A percentile compares a stretch with the other conserved stretches of the same genome.
Evolutionary conservation across 1,284 basidiomycete genomes (phyloP).

Genomic region (Filobasidium uniguttulatum): DNA sequence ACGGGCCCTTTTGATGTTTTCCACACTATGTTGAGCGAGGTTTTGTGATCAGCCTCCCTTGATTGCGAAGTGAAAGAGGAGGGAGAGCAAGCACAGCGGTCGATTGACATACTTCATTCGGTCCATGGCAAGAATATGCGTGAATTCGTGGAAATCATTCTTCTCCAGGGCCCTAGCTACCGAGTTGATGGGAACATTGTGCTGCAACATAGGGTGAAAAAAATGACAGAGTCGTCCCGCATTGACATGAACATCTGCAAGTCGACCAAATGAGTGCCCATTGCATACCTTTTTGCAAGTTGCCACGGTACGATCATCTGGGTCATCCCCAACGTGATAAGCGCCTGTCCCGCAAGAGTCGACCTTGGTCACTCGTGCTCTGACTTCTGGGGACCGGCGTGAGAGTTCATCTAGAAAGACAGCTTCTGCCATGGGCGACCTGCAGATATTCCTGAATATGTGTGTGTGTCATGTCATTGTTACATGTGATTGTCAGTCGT

Average conservation of each 20-base stretch:
- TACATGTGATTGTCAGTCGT: neutral
- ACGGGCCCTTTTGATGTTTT: conserved; percentile 9
- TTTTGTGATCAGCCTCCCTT: neutral
- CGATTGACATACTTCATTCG: conserved; percentile 8
- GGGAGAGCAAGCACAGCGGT: neutral
- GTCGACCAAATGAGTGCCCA: too few species aligned
- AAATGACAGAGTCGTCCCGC: neutral
- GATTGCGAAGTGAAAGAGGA: neutral
- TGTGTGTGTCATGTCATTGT: neutral
- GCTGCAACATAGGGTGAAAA: too few species aligned
- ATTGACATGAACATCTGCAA: neutral
- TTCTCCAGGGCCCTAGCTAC: conserved; percentile 7
- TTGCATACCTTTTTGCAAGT: conserved; percentile 30
- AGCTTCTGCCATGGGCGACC: conserved; percentile 38
- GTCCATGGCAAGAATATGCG: conserved; percentile 13
- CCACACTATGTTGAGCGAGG: conserved; percentile 3
- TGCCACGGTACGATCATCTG: conserved; percentile 35
- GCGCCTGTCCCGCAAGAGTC: conserved; percentile 38
- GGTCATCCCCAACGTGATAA: conserved; percentile 36
- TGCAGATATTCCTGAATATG: conserved; percentile 9
- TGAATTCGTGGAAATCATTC: conserved; percentile 9
- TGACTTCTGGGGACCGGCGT: neutral
- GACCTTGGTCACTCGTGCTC: conserved; percentile 21
- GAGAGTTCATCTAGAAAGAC: conserved; percentile 26
- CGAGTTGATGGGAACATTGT: conserved; percentile 10